phyloP scores from a whole-genome alignment of 306 rosid genomes.

The Crataegus laevigata region DNA sequence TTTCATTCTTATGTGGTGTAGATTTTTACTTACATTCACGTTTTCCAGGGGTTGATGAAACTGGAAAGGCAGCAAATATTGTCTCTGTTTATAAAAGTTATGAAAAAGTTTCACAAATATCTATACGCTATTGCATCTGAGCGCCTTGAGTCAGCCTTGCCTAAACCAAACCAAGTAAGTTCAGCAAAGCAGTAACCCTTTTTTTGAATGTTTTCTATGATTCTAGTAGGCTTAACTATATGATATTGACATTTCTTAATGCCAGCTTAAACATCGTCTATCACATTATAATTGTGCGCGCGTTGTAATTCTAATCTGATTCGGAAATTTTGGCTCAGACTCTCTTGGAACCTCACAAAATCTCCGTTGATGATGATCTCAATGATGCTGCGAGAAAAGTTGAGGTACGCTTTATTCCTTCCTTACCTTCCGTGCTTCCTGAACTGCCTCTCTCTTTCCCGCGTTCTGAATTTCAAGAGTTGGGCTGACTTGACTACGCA shows the following conservation, averaged over 20 bases:
- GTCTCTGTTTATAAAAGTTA: slow-evolving; percentile 71
- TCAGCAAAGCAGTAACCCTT: background rate
- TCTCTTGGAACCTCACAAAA: slow-evolving; percentile 64
- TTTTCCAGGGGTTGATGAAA: slow-evolving; percentile 58
- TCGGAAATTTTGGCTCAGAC: slow-evolving; percentile 36
- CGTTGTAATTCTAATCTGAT: background rate
- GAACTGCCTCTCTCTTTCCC: background rate
- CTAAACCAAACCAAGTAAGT: slow-evolving; percentile 67
- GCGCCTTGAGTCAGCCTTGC: slow-evolving; percentile 73
- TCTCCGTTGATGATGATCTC: slow-evolving; percentile 80
- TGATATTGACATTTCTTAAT: background rate
- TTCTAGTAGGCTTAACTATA: background rate
- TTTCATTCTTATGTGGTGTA: background rate
- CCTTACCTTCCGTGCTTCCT: background rate
- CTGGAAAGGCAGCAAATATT: slow-evolving; percentile 73
- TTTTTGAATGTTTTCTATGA: too few species aligned
- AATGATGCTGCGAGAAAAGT: slow-evolving; percentile 68
- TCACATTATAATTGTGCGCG: background rate
- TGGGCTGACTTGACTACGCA: slow-evolving; percentile 11
- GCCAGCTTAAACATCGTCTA: background rate
- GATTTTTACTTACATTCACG: slow-evolving; percentile 4
- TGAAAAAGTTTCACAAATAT: slow-evolving; percentile 68
- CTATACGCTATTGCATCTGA: slow-evolving; percentile 52
- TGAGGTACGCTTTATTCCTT: slow-evolving; percentile 36
- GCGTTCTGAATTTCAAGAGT: background rate